Evolutionary conservation across 352 stramenopile genomes (phyloP).

Genomic region (Globisporangium irregulare): DNA sequence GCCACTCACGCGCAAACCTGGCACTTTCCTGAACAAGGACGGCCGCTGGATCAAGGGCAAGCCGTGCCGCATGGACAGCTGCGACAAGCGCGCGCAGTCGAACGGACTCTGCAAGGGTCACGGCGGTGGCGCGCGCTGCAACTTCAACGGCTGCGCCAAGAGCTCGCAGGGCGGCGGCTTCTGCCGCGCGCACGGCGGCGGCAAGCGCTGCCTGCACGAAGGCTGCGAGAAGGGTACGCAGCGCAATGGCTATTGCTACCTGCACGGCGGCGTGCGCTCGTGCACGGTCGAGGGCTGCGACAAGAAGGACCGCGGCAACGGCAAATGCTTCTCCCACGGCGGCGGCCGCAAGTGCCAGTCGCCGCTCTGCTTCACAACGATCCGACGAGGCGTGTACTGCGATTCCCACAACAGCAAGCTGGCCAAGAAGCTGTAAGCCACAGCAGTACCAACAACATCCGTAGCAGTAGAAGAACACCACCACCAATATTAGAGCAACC

Average conservation of each 20-base stretch:
- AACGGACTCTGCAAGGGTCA: slow-evolving; percentile 80
- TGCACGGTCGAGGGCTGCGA: slow-evolving; percentile 68
- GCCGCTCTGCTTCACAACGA: slow-evolving; percentile 60
- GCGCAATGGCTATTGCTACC: slow-evolving; percentile 78
- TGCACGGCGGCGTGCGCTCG: slow-evolving; percentile 73
- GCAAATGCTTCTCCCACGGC: slow-evolving; percentile 79
- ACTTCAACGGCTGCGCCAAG: slow-evolving; percentile 67
- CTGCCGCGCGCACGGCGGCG: slow-evolving; percentile 73
- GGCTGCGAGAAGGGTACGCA: slow-evolving; percentile 79
- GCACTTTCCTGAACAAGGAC: slow-evolving; percentile 87
- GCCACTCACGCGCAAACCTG: slow-evolving; percentile 60
- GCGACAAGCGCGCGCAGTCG: slow-evolving; percentile 77
- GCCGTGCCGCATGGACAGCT: slow-evolving; percentile 64
- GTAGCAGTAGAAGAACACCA: slow-evolving; percentile 13
- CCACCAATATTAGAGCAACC: not conserved
- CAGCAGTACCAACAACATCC: not conserved
- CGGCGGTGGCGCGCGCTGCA: slow-evolving; percentile 76
- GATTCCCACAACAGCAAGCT: slow-evolving; percentile 44
- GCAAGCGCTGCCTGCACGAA: slow-evolving; percentile 71
- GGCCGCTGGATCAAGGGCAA: slow-evolving; percentile 88
- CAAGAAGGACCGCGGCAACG: slow-evolving; percentile 83
- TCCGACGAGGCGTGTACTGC: slow-evolving; percentile 61
- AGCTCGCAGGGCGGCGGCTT: slow-evolving; percentile 73
- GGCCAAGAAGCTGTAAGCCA: slow-evolving; percentile 11
- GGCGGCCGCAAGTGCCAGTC: slow-evolving; percentile 70